A percentile compares a stretch with the other conserved stretches of the same genome.
Evolutionary conservation across 177 flowering plant species (phyloP).

Genomic region (Telopea speciosissima): DNA sequence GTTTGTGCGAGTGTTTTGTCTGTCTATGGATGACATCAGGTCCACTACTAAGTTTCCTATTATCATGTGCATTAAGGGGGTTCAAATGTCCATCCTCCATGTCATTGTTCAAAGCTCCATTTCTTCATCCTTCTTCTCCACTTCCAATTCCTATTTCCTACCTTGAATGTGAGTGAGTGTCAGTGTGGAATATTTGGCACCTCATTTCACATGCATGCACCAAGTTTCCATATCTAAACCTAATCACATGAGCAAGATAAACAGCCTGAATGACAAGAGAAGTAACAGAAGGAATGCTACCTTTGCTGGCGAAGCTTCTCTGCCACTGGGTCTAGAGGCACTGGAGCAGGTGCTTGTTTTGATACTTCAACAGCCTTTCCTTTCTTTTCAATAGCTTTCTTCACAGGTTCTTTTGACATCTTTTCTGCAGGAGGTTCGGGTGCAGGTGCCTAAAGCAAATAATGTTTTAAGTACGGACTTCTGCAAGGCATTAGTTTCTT

Average conservation of each 20-base stretch:
- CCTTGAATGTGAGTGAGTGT: not conserved
- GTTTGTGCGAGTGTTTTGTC: too few species aligned
- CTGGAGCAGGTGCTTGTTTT: slow-evolving; percentile 27
- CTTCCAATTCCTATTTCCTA: not conserved
- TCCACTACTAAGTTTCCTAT: not conserved
- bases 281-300: slow-evolving; percentile 21
- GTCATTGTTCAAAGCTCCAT: not conserved
- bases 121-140: too few species aligned
- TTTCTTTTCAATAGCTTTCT: slow-evolving; percentile 48
- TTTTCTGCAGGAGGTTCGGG: slow-evolving; percentile 43
- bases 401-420: slow-evolving; percentile 41
- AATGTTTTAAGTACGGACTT: not conserved
- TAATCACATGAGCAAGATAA: not conserved
- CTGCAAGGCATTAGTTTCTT: not conserved
- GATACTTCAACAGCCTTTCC: slow-evolving; percentile 42
- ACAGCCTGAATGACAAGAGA: not conserved
- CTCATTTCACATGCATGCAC: not conserved
- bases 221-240: not conserved
- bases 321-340: slow-evolving; percentile 67
- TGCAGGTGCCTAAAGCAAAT: slow-evolving; percentile 42
- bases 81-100: not conserved
- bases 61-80: not conserved
- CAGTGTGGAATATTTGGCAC: not conserved
- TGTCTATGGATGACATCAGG: not conserved
- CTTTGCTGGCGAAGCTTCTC: slow-evolving; percentile 93